Evolutionary conservation across 1,139 yeast genomes (phyloP), one percentile per base, ranked within the genome.

Genomic region (Yamadazyma dendronema): DNA sequence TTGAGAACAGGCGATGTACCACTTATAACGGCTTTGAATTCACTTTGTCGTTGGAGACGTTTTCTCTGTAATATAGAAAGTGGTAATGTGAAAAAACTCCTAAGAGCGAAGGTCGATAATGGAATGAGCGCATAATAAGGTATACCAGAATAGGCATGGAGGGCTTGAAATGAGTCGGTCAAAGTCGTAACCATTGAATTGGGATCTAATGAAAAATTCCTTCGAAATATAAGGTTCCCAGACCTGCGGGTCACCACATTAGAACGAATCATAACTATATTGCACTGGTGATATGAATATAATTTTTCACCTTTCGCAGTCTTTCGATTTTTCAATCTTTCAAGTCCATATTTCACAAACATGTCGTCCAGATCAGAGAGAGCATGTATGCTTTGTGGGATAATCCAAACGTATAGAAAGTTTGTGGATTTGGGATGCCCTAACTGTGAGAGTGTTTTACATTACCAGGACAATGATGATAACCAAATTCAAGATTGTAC

Each of bases 341-440:
- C 23, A 28, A 5, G 11, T 27, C 23, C 23, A 28, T 4, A 4
- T 16, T 11, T 4, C 16, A 17, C 30, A 8, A 26, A 17, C 5
- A 17, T 77, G 83, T 76, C 82, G 13, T 65, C 77, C 24, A 74
- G 81, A 62, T 73, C 85, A 21, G 96, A 92, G 50, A 79, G 98
- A 72, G 98, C 98, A 17, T 92, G 98, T 59, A 87, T 92, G 96
- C 76, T 92, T 43, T 92, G 98, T 62, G 98, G 97, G 7, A 76
- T 90, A 42, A 86, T 92, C 43, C 96, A 87, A 55, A 79, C 92
- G 9, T 74, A 80, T 60, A 70, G 72, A 48, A 77, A 78, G 53
- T 92, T 90, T 57, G 78, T 85, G 36, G 81, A 80, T 39, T 77
- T 79, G 17, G 97, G 97, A 9, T 92, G 99, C 61, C 98, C 98